Evolutionary conservation across 1,284 basidiomycete species (phyloP).

Genomic region (Stereum hirsutum): DNA sequence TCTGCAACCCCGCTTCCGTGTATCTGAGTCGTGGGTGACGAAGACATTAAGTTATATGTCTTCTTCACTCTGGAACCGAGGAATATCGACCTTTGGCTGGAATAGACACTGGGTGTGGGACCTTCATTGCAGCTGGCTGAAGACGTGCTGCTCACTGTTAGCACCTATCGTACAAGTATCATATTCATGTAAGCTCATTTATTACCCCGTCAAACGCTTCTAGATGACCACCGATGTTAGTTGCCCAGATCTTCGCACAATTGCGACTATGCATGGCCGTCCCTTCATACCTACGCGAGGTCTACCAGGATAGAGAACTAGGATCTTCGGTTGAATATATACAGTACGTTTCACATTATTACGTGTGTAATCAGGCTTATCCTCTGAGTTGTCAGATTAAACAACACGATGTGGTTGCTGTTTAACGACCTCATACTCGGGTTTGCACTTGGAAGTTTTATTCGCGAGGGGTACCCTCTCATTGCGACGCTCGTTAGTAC

Average conservation of each 20-base stretch:
- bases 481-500: conserved; percentile 31
- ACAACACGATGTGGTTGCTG: conserved; percentile 87
- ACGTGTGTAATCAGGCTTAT: conserved; percentile 4
- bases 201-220: not conserved
- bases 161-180: not conserved
- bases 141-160: not conserved
- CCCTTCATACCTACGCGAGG: conserved; percentile 5
- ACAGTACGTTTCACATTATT: conserved; percentile 31
- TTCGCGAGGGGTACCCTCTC: conserved; percentile 49
- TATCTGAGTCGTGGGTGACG: conserved; percentile 10
- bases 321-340: conserved; percentile 36
- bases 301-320: conserved; percentile 10
- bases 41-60: conserved; percentile 4
- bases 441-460: conserved; percentile 55
- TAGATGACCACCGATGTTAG: not conserved
- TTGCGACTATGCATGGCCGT: conserved; percentile 6
- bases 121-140: not conserved
- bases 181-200: not conserved
- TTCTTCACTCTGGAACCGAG: not conserved
- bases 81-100: not conserved
- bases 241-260: conserved; percentile 9
- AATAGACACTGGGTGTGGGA: not conserved
- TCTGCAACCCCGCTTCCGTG: conserved; percentile 7
- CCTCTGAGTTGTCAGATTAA: conserved; percentile 48
- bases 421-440: conserved; percentile 87